Evolutionary conservation across 2,329 filamentous ascomycete species (phyloP).

Genomic region (Neofusicoccum umdonicola): DNA sequence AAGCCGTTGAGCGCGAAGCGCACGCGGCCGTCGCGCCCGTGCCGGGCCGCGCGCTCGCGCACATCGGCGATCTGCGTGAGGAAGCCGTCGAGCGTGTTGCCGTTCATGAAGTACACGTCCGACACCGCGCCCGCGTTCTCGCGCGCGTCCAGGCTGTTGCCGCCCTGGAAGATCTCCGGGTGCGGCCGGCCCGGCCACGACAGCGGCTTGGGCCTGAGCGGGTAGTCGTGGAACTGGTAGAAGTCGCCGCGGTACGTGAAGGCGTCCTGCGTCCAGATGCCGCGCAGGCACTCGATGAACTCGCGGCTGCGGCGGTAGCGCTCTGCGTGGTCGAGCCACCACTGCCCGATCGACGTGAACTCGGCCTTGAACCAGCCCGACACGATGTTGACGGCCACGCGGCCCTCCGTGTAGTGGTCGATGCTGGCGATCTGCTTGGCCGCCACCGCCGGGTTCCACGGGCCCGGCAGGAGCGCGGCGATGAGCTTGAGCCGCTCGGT

Average conservation of each 20-base stretch:
- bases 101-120: constrained; percentile 58
- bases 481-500: constrained; percentile 53
- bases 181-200: constrained; percentile 39
- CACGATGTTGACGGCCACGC: constrained; percentile 54
- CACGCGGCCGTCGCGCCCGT: constrained; percentile 45
- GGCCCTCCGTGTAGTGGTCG: constrained; percentile 52
- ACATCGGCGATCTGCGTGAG: constrained; percentile 51
- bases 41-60: constrained; percentile 44
- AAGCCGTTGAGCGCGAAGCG: constrained; percentile 53
- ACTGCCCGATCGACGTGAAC: constrained; percentile 52
- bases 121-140: constrained; percentile 49
- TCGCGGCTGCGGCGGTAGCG: constrained; percentile 51
- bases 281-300: constrained; percentile 52
- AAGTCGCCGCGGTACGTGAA: constrained; percentile 54
- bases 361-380: constrained; percentile 56
- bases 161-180: constrained; percentile 55
- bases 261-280: constrained; percentile 51
- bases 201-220: constrained; percentile 52
- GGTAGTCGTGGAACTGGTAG: constrained; percentile 53
- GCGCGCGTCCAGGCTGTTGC: constrained; percentile 52
- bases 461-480: constrained; percentile 51
- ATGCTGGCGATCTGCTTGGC: constrained; percentile 56
- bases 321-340: constrained; percentile 56
- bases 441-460: constrained; percentile 52
- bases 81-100: constrained; percentile 55